Conservation (phyloP, 768 basidiomycete species). For the Mrakia blollopis region DNA sequence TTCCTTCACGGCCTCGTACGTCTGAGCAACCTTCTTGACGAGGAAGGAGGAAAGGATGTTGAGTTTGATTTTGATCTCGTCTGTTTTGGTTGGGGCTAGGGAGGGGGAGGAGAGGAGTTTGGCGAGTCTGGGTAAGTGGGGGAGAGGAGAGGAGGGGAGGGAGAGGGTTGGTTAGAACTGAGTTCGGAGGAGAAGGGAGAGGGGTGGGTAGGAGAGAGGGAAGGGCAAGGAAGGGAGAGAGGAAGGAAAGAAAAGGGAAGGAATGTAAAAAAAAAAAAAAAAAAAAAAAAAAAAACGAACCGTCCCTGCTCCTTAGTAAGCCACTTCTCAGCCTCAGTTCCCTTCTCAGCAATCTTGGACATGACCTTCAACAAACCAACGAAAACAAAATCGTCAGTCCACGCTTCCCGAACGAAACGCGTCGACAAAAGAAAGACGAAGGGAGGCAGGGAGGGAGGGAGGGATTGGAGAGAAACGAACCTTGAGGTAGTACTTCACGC, state of each 20-base stretch:
- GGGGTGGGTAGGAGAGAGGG: conserved; percentile 28
- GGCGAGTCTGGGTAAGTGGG: conserved; percentile 53
- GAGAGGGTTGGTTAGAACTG: too few relatives aligned
- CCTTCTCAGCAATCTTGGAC: conserved; percentile 71
- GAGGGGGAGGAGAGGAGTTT: conserved; percentile 72
- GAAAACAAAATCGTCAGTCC: background rate
- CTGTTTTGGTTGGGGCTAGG: conserved; percentile 72
- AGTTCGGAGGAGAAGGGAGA: too few relatives aligned
- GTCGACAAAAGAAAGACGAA: background rate
- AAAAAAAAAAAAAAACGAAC: background rate
- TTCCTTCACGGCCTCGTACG: conserved; percentile 24
- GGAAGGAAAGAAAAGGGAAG: conserved; percentile 43
- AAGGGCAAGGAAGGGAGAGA: background rate
- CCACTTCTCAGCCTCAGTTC: conserved; percentile 55
- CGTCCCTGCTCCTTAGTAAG: conserved; percentile 73
- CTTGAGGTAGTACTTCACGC: conserved; percentile 71
- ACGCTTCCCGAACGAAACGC: background rate
- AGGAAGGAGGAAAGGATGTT: conserved; percentile 57
- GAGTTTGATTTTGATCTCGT: conserved; percentile 86
- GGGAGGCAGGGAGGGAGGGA: too few relatives aligned
- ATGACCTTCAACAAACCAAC: conserved; percentile 50
- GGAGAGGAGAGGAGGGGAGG: too few relatives aligned
- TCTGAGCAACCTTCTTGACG: conserved; percentile 36
- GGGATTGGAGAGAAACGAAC: conserved; percentile 38
- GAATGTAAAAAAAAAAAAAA: too few relatives aligned